phyloP scores from a whole-genome alignment of 371 early-diverging fungal genomes.

The Actinomortierella wolfii region DNA sequence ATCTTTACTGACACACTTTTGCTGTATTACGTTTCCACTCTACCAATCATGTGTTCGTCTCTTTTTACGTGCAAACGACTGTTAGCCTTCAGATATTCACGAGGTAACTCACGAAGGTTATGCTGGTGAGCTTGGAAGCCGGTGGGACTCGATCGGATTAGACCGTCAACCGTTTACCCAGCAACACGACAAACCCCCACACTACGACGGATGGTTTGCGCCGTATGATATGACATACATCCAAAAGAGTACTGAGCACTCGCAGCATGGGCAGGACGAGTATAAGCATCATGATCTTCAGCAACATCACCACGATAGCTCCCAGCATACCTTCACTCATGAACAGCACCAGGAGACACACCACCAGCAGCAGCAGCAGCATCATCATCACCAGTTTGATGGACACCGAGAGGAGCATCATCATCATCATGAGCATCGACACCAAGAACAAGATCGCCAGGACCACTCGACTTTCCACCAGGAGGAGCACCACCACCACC shows the following conservation, averaged over 20 bases:
- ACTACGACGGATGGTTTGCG: constrained; percentile 44
- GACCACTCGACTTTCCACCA: constrained; percentile 2
- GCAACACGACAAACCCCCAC: constrained; percentile 15
- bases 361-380: constrained; percentile 6
- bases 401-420: constrained; percentile 1
- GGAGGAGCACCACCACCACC: constrained; percentile 3
- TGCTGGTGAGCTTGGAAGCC: constrained; percentile 26
- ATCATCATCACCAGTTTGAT: constrained; percentile 4
- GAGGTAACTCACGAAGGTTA: constrained; percentile 38
- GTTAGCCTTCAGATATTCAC: constrained; percentile 44
- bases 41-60: no score
- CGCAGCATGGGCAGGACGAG: constrained; percentile 1
- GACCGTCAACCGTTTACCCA: constrained; percentile 20
- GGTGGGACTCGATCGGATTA: constrained; percentile 37
- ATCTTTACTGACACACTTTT: constrained; percentile 1
- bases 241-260: background rate
- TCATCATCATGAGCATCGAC: constrained; percentile 6
- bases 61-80: no score
- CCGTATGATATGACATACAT: constrained; percentile 8
- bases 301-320: constrained; percentile 13
- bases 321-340: constrained; percentile 4
- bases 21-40: no score
- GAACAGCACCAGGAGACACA: constrained; percentile 12
- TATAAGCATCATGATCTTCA: constrained; percentile 18
- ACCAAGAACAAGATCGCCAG: constrained; percentile 9